phyloP scores from a whole-genome alignment of 345 rosid species.

The Populus pruinosa region DNA sequence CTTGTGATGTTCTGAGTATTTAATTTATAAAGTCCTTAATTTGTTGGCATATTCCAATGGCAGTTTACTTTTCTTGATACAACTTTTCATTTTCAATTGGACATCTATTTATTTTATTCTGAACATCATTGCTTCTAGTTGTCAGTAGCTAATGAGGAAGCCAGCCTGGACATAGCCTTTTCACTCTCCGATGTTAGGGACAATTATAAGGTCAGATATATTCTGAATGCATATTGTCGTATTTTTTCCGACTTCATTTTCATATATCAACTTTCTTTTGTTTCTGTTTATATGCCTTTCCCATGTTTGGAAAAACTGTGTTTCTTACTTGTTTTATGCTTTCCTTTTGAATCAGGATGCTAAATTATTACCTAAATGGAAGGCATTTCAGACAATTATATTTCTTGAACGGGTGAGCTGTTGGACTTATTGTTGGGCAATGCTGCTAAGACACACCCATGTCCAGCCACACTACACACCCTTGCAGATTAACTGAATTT shows the following conservation, averaged over 20 bases:
- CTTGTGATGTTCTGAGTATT: not conserved
- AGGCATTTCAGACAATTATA: constrained; percentile 83
- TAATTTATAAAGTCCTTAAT: not conserved
- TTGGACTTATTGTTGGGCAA: not conserved
- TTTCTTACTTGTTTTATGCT: not conserved
- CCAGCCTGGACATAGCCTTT: constrained; percentile 36
- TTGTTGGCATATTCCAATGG: not conserved
- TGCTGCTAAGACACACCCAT: not conserved
- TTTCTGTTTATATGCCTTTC: constrained; percentile 1
- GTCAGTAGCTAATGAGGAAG: constrained; percentile 35
- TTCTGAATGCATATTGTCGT: not conserved
- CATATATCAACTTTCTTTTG: not conserved
- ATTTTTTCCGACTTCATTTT: constrained; percentile 2
- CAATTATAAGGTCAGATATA: constrained; percentile 57
- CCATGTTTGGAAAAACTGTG: constrained; percentile 1
- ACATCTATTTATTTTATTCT: constrained; percentile 2
- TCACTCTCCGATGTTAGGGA: constrained; percentile 62
- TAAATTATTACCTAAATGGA: constrained; percentile 69
- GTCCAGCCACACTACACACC: not conserved
- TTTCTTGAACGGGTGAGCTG: constrained; percentile 75
- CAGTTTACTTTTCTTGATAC: not conserved
- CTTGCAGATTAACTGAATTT: not conserved
- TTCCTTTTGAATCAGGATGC: constrained; percentile 53
- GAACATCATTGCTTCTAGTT: constrained; percentile 25
- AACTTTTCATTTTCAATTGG: not conserved